Evolutionary conservation across 768 basidiomycete species (phyloP).

Genomic region (Leccinellum luteum): DNA sequence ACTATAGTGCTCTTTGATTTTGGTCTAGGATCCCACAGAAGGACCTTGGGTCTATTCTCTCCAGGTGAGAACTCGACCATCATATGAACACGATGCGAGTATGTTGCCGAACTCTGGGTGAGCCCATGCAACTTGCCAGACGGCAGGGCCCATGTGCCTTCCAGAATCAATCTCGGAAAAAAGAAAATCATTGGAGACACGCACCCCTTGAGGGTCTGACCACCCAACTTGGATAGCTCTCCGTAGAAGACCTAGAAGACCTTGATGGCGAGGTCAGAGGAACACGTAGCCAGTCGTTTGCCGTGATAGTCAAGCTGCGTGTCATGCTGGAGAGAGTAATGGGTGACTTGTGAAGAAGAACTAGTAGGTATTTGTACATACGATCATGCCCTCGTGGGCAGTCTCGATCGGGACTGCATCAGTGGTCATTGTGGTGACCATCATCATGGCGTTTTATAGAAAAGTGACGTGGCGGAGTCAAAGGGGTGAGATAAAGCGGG

Average conservation of each 20-base stretch:
- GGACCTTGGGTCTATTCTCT: slow-evolving; percentile 71
- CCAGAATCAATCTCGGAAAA: not conserved
- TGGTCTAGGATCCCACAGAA: slow-evolving; percentile 72
- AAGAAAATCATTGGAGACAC: slow-evolving; percentile 8
- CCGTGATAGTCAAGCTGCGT: slow-evolving; percentile 99
- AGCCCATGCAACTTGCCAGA: slow-evolving; percentile 98
- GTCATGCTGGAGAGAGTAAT: slow-evolving; percentile 68
- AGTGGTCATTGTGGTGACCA: slow-evolving; percentile 43
- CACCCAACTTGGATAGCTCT: slow-evolving; percentile 63
- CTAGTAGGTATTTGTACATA: slow-evolving; percentile 37
- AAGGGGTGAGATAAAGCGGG: no score
- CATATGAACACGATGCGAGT: slow-evolving; percentile 97
- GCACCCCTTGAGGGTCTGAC: slow-evolving; percentile 81
- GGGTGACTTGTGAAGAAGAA: not conserved
- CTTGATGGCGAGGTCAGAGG: slow-evolving; percentile 91
- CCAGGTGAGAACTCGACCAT: slow-evolving; percentile 99
- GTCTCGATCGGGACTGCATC: slow-evolving; percentile 90
- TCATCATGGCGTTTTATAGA: not conserved
- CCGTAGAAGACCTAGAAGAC: slow-evolving; percentile 94
- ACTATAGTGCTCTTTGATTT: slow-evolving; percentile 94
- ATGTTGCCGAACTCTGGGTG: slow-evolving; percentile 97
- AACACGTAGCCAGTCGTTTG: slow-evolving; percentile 94
- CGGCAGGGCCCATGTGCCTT: slow-evolving; percentile 95
- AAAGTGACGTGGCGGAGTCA: not conserved
- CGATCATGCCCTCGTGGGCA: slow-evolving; percentile 98